phyloP scores from a whole-genome alignment of 257 asterid genomes.

The Solanum medicagineum region DNA sequence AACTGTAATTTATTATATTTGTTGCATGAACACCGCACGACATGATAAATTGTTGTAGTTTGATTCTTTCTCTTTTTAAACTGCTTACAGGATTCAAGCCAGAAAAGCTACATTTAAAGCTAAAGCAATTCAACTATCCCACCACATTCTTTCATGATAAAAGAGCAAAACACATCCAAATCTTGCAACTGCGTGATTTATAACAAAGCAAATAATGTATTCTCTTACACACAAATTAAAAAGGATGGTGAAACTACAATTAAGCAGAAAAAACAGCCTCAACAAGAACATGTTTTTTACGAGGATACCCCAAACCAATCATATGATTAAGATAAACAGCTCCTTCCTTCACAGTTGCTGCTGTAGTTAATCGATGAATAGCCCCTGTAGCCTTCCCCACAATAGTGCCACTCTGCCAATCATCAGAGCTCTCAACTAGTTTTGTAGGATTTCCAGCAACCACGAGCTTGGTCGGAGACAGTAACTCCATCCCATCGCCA shows the following conservation, averaged over 20 bases:
- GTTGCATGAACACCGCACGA: too few relatives aligned
- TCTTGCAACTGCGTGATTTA: neutral
- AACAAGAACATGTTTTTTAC: constrained; percentile 58
- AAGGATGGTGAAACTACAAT: neutral
- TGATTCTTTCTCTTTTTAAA: neutral
- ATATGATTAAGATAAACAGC: constrained; percentile 68
- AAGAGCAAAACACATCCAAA: neutral
- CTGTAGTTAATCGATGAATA: constrained; percentile 55
- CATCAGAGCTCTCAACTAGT: constrained; percentile 60
- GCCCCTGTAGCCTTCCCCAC: constrained; percentile 41
- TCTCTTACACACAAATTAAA: neutral
- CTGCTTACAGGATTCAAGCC: neutral
- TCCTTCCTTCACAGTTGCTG: constrained; percentile 72
- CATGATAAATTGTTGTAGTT: too few relatives aligned
- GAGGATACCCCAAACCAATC: constrained; percentile 85
- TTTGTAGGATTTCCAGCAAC: constrained; percentile 69
- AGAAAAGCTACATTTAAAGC: too few relatives aligned
- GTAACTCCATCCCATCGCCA: constrained; percentile 77
- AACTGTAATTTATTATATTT: too few relatives aligned
- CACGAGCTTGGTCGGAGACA: constrained; percentile 56
- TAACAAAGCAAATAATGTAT: neutral
- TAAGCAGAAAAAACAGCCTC: constrained; percentile 54
- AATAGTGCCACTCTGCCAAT: constrained; percentile 54
- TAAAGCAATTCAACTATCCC: too few relatives aligned
- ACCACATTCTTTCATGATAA: neutral